These are phyloP conservation scores for Malassezia vespertilionis DNA, from an alignment of 1,284 basidiomycete genomes.

Conservation along the genomic window DNA sequence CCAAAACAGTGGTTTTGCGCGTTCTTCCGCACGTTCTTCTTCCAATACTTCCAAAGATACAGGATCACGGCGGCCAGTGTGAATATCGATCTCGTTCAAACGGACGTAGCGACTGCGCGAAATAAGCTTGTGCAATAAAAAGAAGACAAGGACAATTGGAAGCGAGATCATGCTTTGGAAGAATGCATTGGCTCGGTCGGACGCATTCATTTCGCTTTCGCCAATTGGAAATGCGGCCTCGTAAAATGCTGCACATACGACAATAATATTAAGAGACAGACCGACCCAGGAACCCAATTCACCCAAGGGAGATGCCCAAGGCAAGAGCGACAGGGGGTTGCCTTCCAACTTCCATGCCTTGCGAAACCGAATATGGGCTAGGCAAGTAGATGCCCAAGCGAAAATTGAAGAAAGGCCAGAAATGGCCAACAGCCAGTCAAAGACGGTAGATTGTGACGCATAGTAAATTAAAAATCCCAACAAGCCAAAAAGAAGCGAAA, in stretches of 20 bases:
- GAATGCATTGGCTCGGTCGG: conserved; percentile 48
- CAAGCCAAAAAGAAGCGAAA: conserved; percentile 33
- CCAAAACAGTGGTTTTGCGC: conserved; percentile 20
- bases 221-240: conserved; percentile 34
- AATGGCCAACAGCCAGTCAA: conserved; percentile 51
- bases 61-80: conserved; percentile 25
- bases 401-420: conserved; percentile 53
- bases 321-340: conserved; percentile 51
- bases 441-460: conserved; percentile 42
- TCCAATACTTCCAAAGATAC: conserved; percentile 38
- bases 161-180: conserved; percentile 51
- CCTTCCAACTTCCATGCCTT: conserved; percentile 51
- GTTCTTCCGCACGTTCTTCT: conserved; percentile 35
- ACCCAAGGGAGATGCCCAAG: conserved; percentile 51
- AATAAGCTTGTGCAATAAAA: conserved; percentile 29
- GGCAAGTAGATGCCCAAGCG: conserved; percentile 46
- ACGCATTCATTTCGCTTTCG: conserved; percentile 22
- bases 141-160: conserved; percentile 33
- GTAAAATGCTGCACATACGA: conserved; percentile 30
- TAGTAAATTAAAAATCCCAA: conserved; percentile 41
- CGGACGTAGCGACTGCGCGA: conserved; percentile 23
- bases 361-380: conserved; percentile 45
- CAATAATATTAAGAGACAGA: conserved; percentile 38
- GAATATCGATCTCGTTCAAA: conserved; percentile 31
- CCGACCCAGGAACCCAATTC: conserved; percentile 50